These are phyloP conservation scores for Fonsecaea nubica DNA, from an alignment of 2,329 filamentous ascomycete genomes.

Conservation along the genomic window DNA sequence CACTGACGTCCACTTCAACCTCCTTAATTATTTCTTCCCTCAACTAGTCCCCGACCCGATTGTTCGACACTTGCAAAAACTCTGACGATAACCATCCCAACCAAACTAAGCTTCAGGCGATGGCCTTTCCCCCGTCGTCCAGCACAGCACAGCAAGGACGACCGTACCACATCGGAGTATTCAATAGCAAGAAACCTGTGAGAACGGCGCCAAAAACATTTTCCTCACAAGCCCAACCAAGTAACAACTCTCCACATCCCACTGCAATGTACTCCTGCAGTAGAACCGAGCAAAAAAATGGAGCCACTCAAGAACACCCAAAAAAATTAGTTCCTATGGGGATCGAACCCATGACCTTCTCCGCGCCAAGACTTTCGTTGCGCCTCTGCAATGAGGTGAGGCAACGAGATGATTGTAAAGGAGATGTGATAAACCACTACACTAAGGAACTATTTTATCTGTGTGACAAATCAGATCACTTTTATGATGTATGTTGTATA, in stretches of 20 bases:
- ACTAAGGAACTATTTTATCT: conserved; percentile 34
- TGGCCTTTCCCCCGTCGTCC: too few species aligned
- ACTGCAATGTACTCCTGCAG: neutral
- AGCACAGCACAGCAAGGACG: too few species aligned
- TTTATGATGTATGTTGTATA: neutral
- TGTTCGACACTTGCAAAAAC: too few species aligned
- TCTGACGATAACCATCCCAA: too few species aligned
- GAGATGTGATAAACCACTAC: conserved; percentile 39
- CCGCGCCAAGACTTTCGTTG: too few species aligned
- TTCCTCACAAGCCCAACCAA: neutral
- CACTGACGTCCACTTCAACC: too few species aligned
- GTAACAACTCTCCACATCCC: neutral
- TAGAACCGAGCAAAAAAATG: neutral
- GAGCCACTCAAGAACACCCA: neutral
- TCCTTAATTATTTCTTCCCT: too few species aligned
- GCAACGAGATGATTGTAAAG: conserved; percentile 29
- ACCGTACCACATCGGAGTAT: too few species aligned
- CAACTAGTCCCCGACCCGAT: too few species aligned
- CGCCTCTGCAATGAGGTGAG: too few species aligned
- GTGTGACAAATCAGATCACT: conserved; percentile 28
- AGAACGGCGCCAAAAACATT: neutral
- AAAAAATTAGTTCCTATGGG: conserved; percentile 34
- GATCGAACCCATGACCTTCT: conserved; percentile 38
- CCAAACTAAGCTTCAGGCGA: too few species aligned
- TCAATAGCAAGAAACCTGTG: too few species aligned